Percentiles rank a stretch among this genome's conserved stretches.
Evolutionary conservation across 768 basidiomycete genomes (phyloP).

Genomic region (Pulveroboletus frians): DNA sequence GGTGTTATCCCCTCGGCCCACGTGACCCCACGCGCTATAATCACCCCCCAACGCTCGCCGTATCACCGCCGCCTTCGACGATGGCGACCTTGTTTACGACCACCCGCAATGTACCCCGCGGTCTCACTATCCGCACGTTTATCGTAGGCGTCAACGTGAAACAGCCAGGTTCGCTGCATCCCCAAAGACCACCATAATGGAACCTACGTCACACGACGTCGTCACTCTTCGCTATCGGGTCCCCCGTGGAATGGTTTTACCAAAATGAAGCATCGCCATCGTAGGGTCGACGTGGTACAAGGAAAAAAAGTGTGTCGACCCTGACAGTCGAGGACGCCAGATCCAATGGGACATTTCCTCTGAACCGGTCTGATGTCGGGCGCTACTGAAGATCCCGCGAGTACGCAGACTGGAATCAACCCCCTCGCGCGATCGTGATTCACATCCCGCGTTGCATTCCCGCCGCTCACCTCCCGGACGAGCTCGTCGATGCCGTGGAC

Average conservation of each 20-base stretch:
- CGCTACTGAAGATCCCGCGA: background rate
- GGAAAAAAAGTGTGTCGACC: background rate
- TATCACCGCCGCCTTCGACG: slow-evolving; percentile 1
- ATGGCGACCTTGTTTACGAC: background rate
- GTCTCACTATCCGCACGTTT: background rate
- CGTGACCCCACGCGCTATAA: background rate
- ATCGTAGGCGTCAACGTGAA: slow-evolving; percentile 1
- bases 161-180: background rate
- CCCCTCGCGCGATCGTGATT: too few species aligned
- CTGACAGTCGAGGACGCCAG: background rate
- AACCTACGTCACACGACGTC: background rate
- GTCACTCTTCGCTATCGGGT: background rate
- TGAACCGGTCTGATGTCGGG: too few species aligned
- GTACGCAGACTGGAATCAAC: too few species aligned
- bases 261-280: background rate
- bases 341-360: too few species aligned
- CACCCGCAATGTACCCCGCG: background rate
- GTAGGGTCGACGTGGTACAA: background rate
- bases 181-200: background rate
- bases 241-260: background rate
- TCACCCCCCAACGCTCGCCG: background rate
- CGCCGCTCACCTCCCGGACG: background rate
- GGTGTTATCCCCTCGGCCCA: slow-evolving; percentile 5
- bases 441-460: too few species aligned
- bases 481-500: background rate